A percentile compares a stretch with the other conserved stretches of the same genome.
These are phyloP conservation scores for grape (Vitis vinifera) DNA, from an alignment of 164 flowering plant species.

Conservation along the genomic window ASM3070453v1 NC_081817.1:1429001-1429500, in stretches of 20 bases:
- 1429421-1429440: neutral
- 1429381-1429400: neutral
- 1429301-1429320: neutral
- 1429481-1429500: neutral
- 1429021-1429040: neutral
- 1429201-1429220: neutral
- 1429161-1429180: neutral
- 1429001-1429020: neutral
- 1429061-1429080: neutral
- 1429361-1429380: neutral
- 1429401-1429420: conserved; percentile 6
- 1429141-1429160: neutral
- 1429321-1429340: neutral
- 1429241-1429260: neutral
- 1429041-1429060: neutral
- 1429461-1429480: conserved; percentile 5
- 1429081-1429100: neutral
- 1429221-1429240: neutral
- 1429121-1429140: neutral
- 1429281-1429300: neutral
- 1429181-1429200: neutral
- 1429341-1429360: conserved; percentile 12
- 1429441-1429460: conserved; percentile 3
- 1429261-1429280: neutral
- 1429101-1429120: neutral